Evolutionary conservation across 2,329 filamentous ascomycete genomes (phyloP).

Genomic region (Cadophora gregata): DNA sequence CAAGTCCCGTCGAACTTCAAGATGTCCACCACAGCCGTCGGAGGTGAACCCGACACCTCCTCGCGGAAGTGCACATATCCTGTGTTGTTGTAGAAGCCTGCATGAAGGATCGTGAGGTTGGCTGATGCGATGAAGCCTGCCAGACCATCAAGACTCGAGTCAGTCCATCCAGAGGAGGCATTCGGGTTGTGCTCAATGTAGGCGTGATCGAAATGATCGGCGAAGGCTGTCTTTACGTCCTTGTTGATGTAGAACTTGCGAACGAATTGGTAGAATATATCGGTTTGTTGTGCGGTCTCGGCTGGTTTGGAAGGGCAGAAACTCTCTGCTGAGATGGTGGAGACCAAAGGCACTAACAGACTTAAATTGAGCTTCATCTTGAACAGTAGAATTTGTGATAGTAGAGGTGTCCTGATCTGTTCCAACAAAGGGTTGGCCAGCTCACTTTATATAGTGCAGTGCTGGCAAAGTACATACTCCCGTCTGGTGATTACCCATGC

Average conservation of each 20-base stretch:
- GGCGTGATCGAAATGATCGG: conserved; percentile 28
- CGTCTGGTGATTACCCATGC: background rate
- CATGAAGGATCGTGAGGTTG: conserved; percentile 20
- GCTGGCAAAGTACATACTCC: background rate
- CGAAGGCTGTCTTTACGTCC: conserved; percentile 28
- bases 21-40: conserved; percentile 32
- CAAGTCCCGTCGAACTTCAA: conserved; percentile 34
- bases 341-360: background rate
- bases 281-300: conserved; percentile 21
- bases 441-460: background rate
- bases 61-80: conserved; percentile 30
- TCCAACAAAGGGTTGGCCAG: background rate
- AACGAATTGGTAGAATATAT: conserved; percentile 33
- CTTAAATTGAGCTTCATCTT: conserved; percentile 3
- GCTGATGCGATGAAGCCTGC: conserved; percentile 9
- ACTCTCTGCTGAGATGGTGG: background rate
- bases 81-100: conserved; percentile 24
- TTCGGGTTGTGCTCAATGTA: conserved; percentile 37
- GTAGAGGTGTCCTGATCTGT: background rate
- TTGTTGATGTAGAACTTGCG: conserved; percentile 31
- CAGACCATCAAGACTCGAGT: conserved; percentile 25
- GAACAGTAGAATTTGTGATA: background rate
- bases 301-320: conserved; percentile 32
- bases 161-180: conserved; percentile 25
- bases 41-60: conserved; percentile 10